phyloP scores from a whole-genome alignment of 768 basidiomycete species.

The Boletus tylopilopsis region DNA sequence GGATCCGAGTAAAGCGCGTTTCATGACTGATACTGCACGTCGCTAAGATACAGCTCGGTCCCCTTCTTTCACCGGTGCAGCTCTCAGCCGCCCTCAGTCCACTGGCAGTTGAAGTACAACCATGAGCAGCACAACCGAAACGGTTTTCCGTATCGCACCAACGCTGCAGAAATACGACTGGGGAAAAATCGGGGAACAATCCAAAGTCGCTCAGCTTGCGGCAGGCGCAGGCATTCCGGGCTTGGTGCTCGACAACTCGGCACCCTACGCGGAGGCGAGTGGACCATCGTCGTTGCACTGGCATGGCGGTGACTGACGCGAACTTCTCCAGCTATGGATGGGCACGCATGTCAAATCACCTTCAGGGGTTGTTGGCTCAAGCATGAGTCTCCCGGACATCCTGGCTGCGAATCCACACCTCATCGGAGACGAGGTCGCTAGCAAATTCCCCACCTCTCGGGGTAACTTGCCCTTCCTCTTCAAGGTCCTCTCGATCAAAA shows the following conservation, averaged over 20 bases:
- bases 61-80: no score
- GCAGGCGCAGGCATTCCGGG: constrained; percentile 53
- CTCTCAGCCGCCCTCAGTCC: no score
- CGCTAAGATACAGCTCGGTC: neutral
- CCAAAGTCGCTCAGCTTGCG: constrained; percentile 88
- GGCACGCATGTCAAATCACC: constrained; percentile 87
- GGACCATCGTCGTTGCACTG: neutral
- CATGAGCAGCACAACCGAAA: constrained; percentile 24
- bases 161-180: constrained; percentile 92
- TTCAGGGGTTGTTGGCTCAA: constrained; percentile 48
- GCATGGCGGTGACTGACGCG: neutral
- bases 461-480: constrained; percentile 88
- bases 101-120: neutral
- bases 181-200: constrained; percentile 79
- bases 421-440: constrained; percentile 57
- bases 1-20: no score
- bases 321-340: constrained; percentile 84
- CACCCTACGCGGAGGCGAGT: constrained; percentile 91
- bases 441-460: constrained; percentile 48
- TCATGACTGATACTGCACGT: no score
- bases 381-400: constrained; percentile 49
- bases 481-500: constrained; percentile 87
- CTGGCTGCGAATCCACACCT: constrained; percentile 65
- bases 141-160: constrained; percentile 77
- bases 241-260: constrained; percentile 63